A percentile compares a stretch with the other conserved stretches of the same genome.
phyloP scores from a whole-genome alignment of 768 basidiomycete species.

The Lepiota subincarnata region DNA sequence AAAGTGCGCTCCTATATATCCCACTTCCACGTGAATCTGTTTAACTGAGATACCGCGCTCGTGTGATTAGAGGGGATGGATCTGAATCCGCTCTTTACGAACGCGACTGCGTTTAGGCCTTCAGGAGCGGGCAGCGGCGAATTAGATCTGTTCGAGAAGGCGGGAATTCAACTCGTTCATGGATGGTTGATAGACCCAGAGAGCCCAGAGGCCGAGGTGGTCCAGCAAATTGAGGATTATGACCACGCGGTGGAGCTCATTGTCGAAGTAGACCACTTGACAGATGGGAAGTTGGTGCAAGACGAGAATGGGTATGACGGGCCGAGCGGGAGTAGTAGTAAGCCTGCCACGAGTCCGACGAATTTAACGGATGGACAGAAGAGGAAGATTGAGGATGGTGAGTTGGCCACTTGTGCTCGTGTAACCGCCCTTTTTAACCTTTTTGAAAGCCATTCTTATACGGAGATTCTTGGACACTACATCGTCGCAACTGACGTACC shows the following conservation, averaged over 20 bases:
- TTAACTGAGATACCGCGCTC: not conserved
- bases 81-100: constrained; percentile 80
- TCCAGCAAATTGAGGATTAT: constrained; percentile 59
- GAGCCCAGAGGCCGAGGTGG: constrained; percentile 51
- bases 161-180: constrained; percentile 77
- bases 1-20: constrained; percentile 47
- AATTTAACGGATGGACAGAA: constrained; percentile 50
- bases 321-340: constrained; percentile 15
- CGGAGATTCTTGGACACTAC: constrained; percentile 67
- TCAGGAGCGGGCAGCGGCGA: constrained; percentile 60
- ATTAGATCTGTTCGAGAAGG: constrained; percentile 80
- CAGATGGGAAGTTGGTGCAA: constrained; percentile 55
- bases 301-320: constrained; percentile 25
- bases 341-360: constrained; percentile 20
- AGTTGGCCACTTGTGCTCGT: constrained; percentile 15
- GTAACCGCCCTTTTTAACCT: not conserved
- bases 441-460: constrained; percentile 56
- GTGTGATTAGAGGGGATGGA: constrained; percentile 74
- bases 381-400: constrained; percentile 69
- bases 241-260: constrained; percentile 71
- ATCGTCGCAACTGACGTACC: constrained; percentile 82
- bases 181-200: constrained; percentile 84
- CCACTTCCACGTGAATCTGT: not conserved
- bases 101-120: constrained; percentile 63
- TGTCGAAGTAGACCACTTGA: constrained; percentile 75